These are phyloP conservation scores for Didymella sp. DNA, from an alignment of 2,329 filamentous ascomycete genomes.

Conservation along the genomic window DNA sequence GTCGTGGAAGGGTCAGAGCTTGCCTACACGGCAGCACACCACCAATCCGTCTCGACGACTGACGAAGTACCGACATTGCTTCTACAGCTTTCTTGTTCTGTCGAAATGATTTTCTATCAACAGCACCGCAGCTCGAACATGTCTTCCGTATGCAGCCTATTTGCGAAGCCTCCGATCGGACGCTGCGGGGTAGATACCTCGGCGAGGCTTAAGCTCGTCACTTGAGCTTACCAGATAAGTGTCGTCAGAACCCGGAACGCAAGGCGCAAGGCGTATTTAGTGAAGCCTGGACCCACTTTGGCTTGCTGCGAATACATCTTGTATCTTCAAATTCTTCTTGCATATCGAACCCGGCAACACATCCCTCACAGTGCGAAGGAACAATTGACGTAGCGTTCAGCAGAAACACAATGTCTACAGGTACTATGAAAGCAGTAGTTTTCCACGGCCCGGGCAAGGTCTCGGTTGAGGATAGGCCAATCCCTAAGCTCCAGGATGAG, in stretches of 20 bases:
- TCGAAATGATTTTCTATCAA: not conserved
- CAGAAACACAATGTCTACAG: conserved; percentile 26
- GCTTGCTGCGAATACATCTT: not conserved
- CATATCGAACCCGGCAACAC: not conserved
- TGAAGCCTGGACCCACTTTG: conserved; percentile 8
- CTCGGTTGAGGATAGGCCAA: conserved; percentile 77
- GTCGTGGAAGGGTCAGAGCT: not conserved
- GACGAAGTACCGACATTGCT: not conserved
- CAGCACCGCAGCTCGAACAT: not conserved
- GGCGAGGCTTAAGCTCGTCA: conserved; percentile 33
- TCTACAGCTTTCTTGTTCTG: not conserved
- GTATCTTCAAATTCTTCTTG: not conserved
- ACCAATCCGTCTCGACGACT: not conserved
- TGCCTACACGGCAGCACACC: not conserved
- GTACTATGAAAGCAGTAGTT: conserved; percentile 83
- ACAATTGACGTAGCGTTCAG: not conserved
- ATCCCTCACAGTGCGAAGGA: not conserved
- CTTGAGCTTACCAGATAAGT: conserved; percentile 14
- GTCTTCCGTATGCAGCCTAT: conserved; percentile 19
- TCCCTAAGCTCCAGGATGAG: conserved; percentile 74
- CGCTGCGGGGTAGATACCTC: conserved; percentile 34
- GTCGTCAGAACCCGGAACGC: conserved; percentile 22
- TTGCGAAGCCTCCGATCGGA: conserved; percentile 13
- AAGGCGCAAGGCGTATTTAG: conserved; percentile 20
- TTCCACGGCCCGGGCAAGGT: conserved; percentile 81